These are phyloP conservation scores for Chlorella sp. DNA, from an alignment of 139 green algal species.

Conservation along the genomic window DNA sequence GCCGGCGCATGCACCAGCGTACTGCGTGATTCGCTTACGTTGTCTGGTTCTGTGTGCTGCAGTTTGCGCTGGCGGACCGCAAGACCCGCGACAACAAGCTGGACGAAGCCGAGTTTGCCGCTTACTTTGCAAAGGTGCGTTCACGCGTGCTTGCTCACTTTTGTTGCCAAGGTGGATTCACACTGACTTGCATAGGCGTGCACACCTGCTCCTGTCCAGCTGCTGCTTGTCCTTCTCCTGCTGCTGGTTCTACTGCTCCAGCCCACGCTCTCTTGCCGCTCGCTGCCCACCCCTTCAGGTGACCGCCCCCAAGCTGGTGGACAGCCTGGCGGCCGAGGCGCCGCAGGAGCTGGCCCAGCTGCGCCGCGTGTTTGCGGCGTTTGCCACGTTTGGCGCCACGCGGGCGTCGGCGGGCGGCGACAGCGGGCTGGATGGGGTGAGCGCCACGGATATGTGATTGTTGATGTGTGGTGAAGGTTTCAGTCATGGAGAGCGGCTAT, in stretches of 20 bases:
- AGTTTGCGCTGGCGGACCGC: conserved; percentile 50
- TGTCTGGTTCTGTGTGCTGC: background rate
- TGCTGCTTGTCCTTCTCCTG: too few species aligned
- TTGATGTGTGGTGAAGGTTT: too few species aligned
- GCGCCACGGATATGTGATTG: too few species aligned
- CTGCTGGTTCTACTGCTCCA: too few species aligned
- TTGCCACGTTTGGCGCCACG: conserved; percentile 40
- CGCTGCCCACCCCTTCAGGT: conserved; percentile 13
- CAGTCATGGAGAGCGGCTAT: too few species aligned
- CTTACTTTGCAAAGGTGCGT: conserved; percentile 47
- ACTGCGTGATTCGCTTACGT: too few species aligned
- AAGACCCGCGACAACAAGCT: conserved; percentile 38
- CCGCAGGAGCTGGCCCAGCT: conserved; percentile 17
- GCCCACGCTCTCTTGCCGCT: too few species aligned
- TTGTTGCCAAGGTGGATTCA: too few species aligned
- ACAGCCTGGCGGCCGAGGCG: background rate
- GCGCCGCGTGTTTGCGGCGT: conserved; percentile 21
- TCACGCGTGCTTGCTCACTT: too few species aligned
- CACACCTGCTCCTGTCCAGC: too few species aligned
- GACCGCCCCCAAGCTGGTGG: conserved; percentile 13
- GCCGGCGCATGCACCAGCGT: too few species aligned
- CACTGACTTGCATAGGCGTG: too few species aligned
- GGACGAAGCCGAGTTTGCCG: conserved; percentile 47
- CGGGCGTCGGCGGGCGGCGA: background rate
- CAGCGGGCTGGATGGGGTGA: conserved; percentile 17